Evolutionary conservation across 2,329 filamentous ascomycete species (phyloP).

Genomic region (Nothophaeocryptopus gaeumannii): DNA sequence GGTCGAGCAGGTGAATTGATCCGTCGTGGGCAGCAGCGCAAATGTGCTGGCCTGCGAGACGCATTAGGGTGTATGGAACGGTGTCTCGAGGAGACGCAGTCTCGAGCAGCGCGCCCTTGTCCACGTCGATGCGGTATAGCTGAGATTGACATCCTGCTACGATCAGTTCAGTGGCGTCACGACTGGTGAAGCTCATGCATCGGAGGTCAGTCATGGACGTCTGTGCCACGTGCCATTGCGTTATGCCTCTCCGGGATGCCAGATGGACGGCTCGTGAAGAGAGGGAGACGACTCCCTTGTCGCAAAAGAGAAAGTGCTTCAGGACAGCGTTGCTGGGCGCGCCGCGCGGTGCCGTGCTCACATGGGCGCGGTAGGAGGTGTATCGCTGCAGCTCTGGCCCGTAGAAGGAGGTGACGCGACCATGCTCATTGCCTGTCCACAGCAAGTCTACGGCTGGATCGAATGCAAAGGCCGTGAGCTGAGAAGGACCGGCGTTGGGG

Average conservation of each 20-base stretch:
- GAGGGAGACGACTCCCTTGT: constrained; percentile 84
- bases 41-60: constrained; percentile 77
- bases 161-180: constrained; percentile 76
- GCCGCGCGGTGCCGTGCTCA: constrained; percentile 38
- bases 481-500: constrained; percentile 66
- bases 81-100: constrained; percentile 32
- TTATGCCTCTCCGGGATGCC: constrained; percentile 74
- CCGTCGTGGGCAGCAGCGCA: constrained; percentile 85
- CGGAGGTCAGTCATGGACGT: constrained; percentile 79
- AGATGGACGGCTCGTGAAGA: constrained; percentile 83
- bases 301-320: constrained; percentile 85
- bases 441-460: constrained; percentile 85
- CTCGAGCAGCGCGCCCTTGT: constrained; percentile 49
- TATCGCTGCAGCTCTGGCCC: constrained; percentile 82
- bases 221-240: constrained; percentile 82
- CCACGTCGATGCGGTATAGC: constrained; percentile 75
- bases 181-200: constrained; percentile 94
- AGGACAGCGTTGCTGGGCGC: constrained; percentile 65
- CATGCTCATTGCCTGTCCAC: constrained; percentile 91
- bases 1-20: constrained; percentile 80
- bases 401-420: constrained; percentile 84
- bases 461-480: constrained; percentile 79
- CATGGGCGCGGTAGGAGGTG: constrained; percentile 82
- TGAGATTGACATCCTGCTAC: constrained; percentile 81
- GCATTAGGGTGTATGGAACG: constrained; percentile 85